Percentiles rank a stretch among this genome's conserved stretches.
Conservation (phyloP, 306 rosid species). For the Hippophae tibetana region DNA sequence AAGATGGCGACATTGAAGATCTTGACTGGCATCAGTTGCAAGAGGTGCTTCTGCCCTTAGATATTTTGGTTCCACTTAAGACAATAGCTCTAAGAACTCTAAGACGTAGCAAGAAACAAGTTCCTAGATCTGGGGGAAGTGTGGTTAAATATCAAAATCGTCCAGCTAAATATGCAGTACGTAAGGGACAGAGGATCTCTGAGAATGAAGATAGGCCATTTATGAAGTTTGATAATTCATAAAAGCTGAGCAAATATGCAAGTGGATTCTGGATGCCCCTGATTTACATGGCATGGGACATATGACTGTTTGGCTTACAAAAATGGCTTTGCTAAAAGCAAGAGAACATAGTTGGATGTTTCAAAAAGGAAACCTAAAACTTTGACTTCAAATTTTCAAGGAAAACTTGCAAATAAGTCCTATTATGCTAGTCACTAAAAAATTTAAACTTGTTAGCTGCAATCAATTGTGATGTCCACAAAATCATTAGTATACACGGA, state of each 20-base stretch:
- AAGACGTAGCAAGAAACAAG: conserved; percentile 32
- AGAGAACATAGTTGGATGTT: too few species aligned
- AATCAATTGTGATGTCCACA: too few species aligned
- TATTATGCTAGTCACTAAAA: too few species aligned
- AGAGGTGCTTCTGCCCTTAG: conserved; percentile 71
- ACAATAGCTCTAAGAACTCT: conserved; percentile 44
- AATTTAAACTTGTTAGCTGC: too few species aligned
- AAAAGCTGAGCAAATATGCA: conserved; percentile 6
- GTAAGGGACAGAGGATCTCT: conserved; percentile 26
- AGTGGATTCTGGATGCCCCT: neutral
- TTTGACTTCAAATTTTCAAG: too few species aligned
- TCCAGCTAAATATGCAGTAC: conserved; percentile 20
- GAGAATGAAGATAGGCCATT: conserved; percentile 12
- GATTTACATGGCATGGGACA: neutral
- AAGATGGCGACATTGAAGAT: conserved; percentile 81
- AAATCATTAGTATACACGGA: too few species aligned
- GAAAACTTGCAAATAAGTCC: too few species aligned
- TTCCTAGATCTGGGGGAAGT: conserved; percentile 26
- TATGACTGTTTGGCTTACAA: too few species aligned
- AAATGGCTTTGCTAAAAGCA: too few species aligned
- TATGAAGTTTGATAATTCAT: conserved; percentile 13
- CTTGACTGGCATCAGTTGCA: conserved; percentile 74
- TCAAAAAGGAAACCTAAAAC: too few species aligned
- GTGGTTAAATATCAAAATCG: conserved; percentile 19
- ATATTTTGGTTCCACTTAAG: conserved; percentile 53